These are phyloP conservation scores for Austroboletus novae-zelandiae DNA, from an alignment of 1,284 basidiomycete species.

Conservation along the genomic window DNA sequence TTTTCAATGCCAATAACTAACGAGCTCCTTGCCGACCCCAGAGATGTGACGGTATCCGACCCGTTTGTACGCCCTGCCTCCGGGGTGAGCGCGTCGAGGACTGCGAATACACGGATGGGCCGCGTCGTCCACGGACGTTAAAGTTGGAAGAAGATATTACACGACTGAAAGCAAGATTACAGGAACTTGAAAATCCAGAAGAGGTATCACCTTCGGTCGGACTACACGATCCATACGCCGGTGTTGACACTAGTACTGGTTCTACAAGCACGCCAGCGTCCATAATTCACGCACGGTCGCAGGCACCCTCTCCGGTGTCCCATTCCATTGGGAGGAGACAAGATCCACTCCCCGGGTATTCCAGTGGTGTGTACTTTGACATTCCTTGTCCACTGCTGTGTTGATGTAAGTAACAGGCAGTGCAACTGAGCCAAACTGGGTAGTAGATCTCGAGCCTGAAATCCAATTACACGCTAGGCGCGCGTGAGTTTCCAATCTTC, in stretches of 20 bases:
- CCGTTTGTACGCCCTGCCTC: slow-evolving; percentile 38
- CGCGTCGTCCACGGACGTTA: slow-evolving; percentile 34
- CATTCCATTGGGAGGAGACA: neutral
- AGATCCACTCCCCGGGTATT: neutral
- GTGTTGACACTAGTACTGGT: neutral
- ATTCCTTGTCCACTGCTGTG: too few species aligned
- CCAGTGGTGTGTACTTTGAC: slow-evolving; percentile 6
- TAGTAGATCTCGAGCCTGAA: slow-evolving; percentile 2
- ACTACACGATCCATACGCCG: slow-evolving; percentile 33
- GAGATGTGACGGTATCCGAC: slow-evolving; percentile 42
- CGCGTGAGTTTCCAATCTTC: slow-evolving; percentile 7
- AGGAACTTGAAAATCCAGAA: slow-evolving; percentile 37
- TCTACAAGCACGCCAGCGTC: neutral
- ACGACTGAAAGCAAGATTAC: slow-evolving; percentile 35
- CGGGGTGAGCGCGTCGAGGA: slow-evolving; percentile 36
- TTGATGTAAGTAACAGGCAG: neutral
- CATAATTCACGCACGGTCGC: neutral
- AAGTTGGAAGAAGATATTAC: slow-evolving; percentile 39
- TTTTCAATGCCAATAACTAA: neutral
- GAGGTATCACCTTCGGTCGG: slow-evolving; percentile 23
- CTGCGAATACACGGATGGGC: slow-evolving; percentile 42
- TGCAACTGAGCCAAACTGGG: neutral
- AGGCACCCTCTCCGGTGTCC: neutral
- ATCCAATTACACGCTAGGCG: slow-evolving; percentile 1
- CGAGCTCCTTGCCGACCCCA: slow-evolving; percentile 11